Conservation (phyloP, 2,329 filamentous ascomycete genomes). For the Phaeosphaeriaceae sp. region DNA sequence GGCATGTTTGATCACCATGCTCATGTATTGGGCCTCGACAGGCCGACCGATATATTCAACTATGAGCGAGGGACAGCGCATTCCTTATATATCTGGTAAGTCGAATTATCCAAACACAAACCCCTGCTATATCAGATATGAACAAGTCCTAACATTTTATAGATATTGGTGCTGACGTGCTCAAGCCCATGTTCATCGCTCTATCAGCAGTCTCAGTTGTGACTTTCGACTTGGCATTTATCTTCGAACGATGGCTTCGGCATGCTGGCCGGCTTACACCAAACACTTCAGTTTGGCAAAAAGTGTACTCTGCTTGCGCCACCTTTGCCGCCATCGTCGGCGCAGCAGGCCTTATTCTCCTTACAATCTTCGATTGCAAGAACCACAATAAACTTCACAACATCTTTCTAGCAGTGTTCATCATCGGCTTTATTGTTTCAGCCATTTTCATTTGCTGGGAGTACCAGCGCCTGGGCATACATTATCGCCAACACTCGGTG, state of each 20-base stretch:
- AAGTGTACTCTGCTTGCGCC: slow-evolving; percentile 64
- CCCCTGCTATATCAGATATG: too few species aligned
- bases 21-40: slow-evolving; percentile 71
- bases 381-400: slow-evolving; percentile 72
- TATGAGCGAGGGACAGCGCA: slow-evolving; percentile 64
- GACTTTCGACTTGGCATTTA: slow-evolving; percentile 80
- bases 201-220: slow-evolving; percentile 75
- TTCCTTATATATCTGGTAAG: slow-evolving; percentile 75
- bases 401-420: slow-evolving; percentile 80
- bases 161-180: slow-evolving; percentile 64
- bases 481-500: slow-evolving; percentile 76
- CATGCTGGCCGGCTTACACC: slow-evolving; percentile 79
- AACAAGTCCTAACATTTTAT: slow-evolving; percentile 26
- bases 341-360: slow-evolving; percentile 77
- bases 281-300: slow-evolving; percentile 71
- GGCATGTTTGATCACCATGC: slow-evolving; percentile 70
- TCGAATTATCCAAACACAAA: neutral
- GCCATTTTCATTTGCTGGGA: slow-evolving; percentile 90
- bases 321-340: slow-evolving; percentile 76
- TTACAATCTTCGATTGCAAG: slow-evolving; percentile 86
- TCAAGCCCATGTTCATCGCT: slow-evolving; percentile 81
- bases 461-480: slow-evolving; percentile 82
- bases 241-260: slow-evolving; percentile 82
- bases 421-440: slow-evolving; percentile 81
- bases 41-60: slow-evolving; percentile 64